Evolutionary conservation across 352 stramenopile species (phyloP).

Genomic region (Pythium graminicola): DNA sequence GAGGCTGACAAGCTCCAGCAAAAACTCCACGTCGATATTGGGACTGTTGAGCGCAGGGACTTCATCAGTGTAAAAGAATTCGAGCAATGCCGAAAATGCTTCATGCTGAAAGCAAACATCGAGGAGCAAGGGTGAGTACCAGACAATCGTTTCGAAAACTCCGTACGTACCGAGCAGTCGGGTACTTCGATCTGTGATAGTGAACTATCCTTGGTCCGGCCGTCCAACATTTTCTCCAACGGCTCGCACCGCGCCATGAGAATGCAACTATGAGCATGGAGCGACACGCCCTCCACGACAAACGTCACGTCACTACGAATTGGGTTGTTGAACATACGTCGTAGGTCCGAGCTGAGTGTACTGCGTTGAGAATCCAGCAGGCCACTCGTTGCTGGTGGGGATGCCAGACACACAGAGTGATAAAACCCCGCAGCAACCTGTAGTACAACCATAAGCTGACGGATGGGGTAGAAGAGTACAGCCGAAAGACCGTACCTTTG

Average conservation of each 20-base stretch:
- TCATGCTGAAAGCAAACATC: slow-evolving; percentile 44
- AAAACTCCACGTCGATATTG: slow-evolving; percentile 43
- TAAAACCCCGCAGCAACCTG: slow-evolving; percentile 91
- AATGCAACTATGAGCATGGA: slow-evolving; percentile 83
- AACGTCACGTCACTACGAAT: slow-evolving; percentile 79
- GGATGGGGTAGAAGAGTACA: background rate
- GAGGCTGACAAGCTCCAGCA: slow-evolving; percentile 71
- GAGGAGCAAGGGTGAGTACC: background rate
- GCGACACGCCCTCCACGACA: slow-evolving; percentile 52
- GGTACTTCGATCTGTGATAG: slow-evolving; percentile 62
- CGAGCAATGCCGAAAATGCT: slow-evolving; percentile 76
- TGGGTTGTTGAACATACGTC: slow-evolving; percentile 79
- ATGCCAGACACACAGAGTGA: slow-evolving; percentile 73
- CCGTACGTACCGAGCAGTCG: slow-evolving; percentile 52
- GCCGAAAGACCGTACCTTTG: slow-evolving; percentile 37
- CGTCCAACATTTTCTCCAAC: slow-evolving; percentile 88
- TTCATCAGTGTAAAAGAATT: slow-evolving; percentile 88
- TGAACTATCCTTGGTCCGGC: slow-evolving; percentile 75
- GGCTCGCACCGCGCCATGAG: slow-evolving; percentile 85
- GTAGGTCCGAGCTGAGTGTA: slow-evolving; percentile 68
- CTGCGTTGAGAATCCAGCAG: background rate
- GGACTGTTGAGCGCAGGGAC: slow-evolving; percentile 34
- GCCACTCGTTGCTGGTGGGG: background rate
- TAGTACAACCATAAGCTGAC: background rate
- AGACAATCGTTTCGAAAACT: background rate